Evolutionary conservation across 2,329 filamentous ascomycete genomes (phyloP), one percentile per base, ranked within the genome.

Genomic region (Aspergillus sp.): DNA sequence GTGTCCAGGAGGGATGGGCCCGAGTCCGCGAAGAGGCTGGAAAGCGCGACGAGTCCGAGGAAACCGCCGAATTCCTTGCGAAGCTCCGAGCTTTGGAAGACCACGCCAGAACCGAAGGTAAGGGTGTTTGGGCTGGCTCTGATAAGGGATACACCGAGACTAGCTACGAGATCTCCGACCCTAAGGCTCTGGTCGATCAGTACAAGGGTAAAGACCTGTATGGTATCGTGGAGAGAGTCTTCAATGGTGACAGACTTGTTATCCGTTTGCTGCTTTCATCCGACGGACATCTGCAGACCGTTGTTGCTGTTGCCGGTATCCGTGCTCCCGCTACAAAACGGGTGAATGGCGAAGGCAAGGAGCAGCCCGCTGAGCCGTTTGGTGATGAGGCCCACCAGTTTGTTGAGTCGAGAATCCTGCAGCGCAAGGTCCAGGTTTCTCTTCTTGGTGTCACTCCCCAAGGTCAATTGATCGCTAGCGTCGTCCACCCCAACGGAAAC

Each of bases 11-110:
- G 58, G 93, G 93, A 53, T 96, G 90, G 90, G 73, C 90, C 51
- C 95, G 93, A 71, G 79, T 98, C 47, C 83, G 93, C 51, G 93
- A 98, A 59, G 93, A 98, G 67, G 90, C 91, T 46, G 90, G 90
- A 49, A 85, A 86, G 53, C 66, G 67, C 10, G 90, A 96, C 53
- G 90, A 96, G 46, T 83, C 84, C 2, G 86, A 93, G 45, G 85
- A 90, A 40, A 77, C 85, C 7, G 61, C 72, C 28, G 74, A 83
- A 51, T 78, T 86, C 47, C 75, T 98, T 26, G 86, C 94, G 57
- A 84, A 82, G 57, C 79, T 98, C 48, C 84, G 88, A 54, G 76
- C 77, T 38, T 73, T 91, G 30, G 90, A 97, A 68, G 75, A 79
- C 35, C 79, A 86, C 54, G 93, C 93, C 46, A 89, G 83, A 68